A percentile compares a stretch with the other conserved stretches of the same genome.
These are phyloP conservation scores for Podosphaera leucotricha DNA, from an alignment of 2,329 filamentous ascomycete species.

Conservation along the genomic window DNA sequence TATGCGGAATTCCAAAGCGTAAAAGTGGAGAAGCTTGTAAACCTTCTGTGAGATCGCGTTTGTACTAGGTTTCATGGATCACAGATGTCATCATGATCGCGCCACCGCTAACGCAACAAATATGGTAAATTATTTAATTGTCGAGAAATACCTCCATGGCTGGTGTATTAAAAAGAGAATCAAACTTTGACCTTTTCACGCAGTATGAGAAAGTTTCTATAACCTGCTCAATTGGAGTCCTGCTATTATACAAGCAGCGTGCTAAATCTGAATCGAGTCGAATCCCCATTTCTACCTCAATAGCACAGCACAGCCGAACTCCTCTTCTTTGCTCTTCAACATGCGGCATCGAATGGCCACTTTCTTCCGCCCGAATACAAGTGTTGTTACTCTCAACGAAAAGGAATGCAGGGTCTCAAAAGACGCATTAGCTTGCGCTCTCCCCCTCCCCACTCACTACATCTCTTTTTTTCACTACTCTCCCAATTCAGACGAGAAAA, in stretches of 20 bases:
- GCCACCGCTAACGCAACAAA: not conserved
- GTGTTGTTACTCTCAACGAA: conserved; percentile 8
- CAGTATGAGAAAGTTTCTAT: not conserved
- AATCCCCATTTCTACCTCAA: not conserved
- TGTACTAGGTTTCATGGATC: not conserved
- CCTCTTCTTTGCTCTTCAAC: not conserved
- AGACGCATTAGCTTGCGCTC: conserved; percentile 5
- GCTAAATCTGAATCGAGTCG: not conserved
- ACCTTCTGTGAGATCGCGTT: not conserved
- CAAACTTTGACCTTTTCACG: not conserved
- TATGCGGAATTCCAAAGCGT: not conserved
- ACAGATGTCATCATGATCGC: not conserved
- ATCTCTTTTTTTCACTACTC: conserved; percentile 3
- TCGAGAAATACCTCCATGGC: not conserved
- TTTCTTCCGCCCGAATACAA: conserved; percentile 10
- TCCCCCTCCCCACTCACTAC: conserved; percentile 4
- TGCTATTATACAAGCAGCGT: not conserved
- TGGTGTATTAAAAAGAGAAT: not conserved
- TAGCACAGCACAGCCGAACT: no score
- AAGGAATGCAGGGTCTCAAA: conserved; percentile 4
- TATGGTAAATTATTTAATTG: not conserved
- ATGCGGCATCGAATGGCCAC: conserved; percentile 11
- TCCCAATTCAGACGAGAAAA: conserved; percentile 5
- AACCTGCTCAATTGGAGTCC: not conserved
- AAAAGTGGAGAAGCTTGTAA: not conserved